Conservation (phyloP, 176 grass and related monocot genomes). For the Oryza punctata region DNA sequence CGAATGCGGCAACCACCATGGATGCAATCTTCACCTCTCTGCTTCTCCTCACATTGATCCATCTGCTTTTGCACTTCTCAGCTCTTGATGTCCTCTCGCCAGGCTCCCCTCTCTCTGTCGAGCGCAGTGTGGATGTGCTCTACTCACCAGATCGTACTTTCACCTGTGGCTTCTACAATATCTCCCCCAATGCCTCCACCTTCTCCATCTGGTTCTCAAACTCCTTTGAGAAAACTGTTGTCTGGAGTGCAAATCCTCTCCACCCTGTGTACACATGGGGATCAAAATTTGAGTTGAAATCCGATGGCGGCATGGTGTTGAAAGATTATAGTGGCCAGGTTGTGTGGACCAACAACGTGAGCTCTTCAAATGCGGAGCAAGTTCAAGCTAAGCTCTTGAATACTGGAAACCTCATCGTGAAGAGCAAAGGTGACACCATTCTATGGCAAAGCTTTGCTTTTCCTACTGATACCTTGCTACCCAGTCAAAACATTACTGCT, state of each 20-base stretch:
- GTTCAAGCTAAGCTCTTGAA: too few relatives aligned
- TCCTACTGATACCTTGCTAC: too few relatives aligned
- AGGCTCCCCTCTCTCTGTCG: constrained; percentile 10
- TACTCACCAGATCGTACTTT: constrained; percentile 35
- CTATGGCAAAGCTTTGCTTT: too few relatives aligned
- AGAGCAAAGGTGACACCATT: too few relatives aligned
- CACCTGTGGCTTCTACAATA: constrained; percentile 42
- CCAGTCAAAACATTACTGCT: too few relatives aligned
- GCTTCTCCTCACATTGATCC: constrained; percentile 17
- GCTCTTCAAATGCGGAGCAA: too few relatives aligned
- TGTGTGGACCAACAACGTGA: too few relatives aligned
- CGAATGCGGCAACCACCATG: background rate
- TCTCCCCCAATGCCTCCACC: constrained; percentile 35
- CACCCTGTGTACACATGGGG: constrained; percentile 43
- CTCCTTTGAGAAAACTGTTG: too few relatives aligned
- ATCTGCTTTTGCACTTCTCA: background rate
- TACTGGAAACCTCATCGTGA: too few relatives aligned
- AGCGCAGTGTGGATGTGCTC: constrained; percentile 22
- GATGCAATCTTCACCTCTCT: background rate
- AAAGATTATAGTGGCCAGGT: too few relatives aligned
- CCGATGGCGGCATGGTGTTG: constrained; percentile 18
- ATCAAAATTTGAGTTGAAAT: constrained; percentile 13
- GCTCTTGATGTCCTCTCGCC: constrained; percentile 21
- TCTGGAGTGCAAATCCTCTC: constrained; percentile 46
- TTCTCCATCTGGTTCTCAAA: constrained; percentile 5